Conservation (phyloP, 75 land plant species). For the Adiantum capillusveneris region DNA sequence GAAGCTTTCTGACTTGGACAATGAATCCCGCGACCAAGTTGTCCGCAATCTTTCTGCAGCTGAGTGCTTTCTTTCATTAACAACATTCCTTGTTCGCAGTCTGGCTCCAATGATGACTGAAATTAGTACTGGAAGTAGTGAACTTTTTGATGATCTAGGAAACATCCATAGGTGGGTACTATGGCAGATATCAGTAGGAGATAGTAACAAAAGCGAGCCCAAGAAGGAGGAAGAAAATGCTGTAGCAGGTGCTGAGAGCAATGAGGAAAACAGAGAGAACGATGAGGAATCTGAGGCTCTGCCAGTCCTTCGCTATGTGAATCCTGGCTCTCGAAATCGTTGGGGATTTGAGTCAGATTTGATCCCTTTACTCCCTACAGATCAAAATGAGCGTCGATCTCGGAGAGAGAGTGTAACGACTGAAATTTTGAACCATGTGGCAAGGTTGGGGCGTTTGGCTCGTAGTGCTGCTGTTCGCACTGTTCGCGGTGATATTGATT, state of each 20-base stretch:
- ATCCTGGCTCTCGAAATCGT: conserved; percentile 54
- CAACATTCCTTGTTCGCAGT: conserved; percentile 59
- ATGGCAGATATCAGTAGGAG: conserved; percentile 72
- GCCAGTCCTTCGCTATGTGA: conserved; percentile 51
- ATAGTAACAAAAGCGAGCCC: conserved; percentile 54
- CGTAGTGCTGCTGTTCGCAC: conserved; percentile 44
- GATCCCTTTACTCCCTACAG: conserved; percentile 52
- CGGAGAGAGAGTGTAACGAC: conserved; percentile 52
- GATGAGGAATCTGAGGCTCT: conserved; percentile 44
- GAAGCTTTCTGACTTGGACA: conserved; percentile 41
- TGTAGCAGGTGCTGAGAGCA: conserved; percentile 20
- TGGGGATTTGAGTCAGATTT: conserved; percentile 69
- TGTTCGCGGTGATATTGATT: conserved; percentile 37
- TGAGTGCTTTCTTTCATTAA: conserved; percentile 68
- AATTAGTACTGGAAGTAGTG: conserved; percentile 55
- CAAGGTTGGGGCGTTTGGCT: conserved; percentile 58
- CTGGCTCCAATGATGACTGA: conserved; percentile 64
- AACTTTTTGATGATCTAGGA: conserved; percentile 72
- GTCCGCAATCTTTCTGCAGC: conserved; percentile 57
- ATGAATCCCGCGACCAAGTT: conserved; percentile 25
- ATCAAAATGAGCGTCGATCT: conserved; percentile 42
- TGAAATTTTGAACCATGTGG: conserved; percentile 41
- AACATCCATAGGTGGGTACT: conserved; percentile 56
- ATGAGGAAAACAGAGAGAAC: conserved; percentile 41
- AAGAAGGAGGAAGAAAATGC: conserved; percentile 44